Evolutionary conservation across 306 rosid genomes (phyloP), one percentile per base, ranked within the genome.

Genomic region (Prunus salicina): DNA sequence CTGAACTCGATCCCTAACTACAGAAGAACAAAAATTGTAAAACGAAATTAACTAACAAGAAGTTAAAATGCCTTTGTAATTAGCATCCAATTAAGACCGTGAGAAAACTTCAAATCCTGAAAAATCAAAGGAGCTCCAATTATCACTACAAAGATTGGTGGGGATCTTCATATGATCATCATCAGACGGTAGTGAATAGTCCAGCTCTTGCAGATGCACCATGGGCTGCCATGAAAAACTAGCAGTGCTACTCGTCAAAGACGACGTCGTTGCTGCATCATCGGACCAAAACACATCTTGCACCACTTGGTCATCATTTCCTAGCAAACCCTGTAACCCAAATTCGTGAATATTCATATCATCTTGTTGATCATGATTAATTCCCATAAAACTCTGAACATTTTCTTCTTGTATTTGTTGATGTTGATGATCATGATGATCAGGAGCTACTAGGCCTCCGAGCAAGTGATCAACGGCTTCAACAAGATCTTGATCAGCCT

Each of bases 81-180:
- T 69, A 45, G 24, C 61, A 6, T 32, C 30, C 38, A 47, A 53
- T 80, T 58, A 82, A 62, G 91, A 84, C 32, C 72, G 73, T 34
- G 92, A 76, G 87, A 88, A 84, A 32, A 78, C 57, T 62, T 84
- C 85, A 75, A 83, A 76, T 16, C 84, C 78, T 9, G 92, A 81
- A 78, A 86, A 75, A 82, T 91, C 97, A 19, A 85, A 88, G 78
- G 87, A 82, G 75, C 81, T 80, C 96, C 96, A 91, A 56, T 46
- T 74, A 32, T 87, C 90, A 14, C 5, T 67, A 2, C 84, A 64
- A 16, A 65, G 58, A 75, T 82, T 81, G 3, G 82, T 46, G 13
- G 85, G 71, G 67, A 74, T 14, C n/a, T 74, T 84, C 56, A 80
- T 66, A 18, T 79, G 79, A 79, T 55, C 78, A 28, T 67, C 47